Percentiles rank a stretch among this genome's conserved stretches.
Conservation (phyloP, 805 yeast species). For the Groenewaldozyma tartarivorans region DNA sequence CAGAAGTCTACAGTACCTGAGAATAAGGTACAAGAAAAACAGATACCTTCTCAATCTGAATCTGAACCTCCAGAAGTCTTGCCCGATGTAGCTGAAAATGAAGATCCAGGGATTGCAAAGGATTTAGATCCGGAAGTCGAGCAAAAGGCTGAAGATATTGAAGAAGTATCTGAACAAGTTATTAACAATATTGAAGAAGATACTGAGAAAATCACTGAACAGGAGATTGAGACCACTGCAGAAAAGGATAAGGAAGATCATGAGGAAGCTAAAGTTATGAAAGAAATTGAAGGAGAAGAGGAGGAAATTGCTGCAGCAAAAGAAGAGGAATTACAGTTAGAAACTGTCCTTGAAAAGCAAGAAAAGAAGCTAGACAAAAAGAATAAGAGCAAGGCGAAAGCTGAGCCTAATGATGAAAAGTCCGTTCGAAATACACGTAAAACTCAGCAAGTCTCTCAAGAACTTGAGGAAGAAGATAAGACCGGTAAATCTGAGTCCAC, state of each 20-base stretch:
- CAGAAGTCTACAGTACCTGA: neutral
- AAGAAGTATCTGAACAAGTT: neutral
- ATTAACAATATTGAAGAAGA: constrained; percentile 3
- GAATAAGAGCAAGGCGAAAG: constrained; percentile 12
- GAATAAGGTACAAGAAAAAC: neutral
- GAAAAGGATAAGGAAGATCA: constrained; percentile 1
- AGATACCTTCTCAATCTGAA: too few relatives aligned
- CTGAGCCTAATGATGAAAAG: constrained; percentile 12
- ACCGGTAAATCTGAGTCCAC: too few relatives aligned
- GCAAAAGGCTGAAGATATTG: neutral
- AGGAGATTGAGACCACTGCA: constrained; percentile 1
- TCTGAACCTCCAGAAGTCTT: too few relatives aligned
- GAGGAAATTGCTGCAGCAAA: constrained; percentile 1
- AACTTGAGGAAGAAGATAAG: constrained; percentile 4
- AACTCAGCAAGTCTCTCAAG: constrained; percentile 7
- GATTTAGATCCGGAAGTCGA: neutral
- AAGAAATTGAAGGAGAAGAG: constrained; percentile 3
- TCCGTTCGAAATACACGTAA: constrained; percentile 3
- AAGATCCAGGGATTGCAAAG: too few relatives aligned
- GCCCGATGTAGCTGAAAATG: too few relatives aligned
- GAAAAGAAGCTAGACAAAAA: constrained; percentile 2
- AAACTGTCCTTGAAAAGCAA: constrained; percentile 2
- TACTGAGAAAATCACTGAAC: constrained; percentile 2
- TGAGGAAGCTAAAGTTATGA: neutral
- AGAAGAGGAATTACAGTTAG: constrained; percentile 1